Conservation (phyloP, 2,329 filamentous ascomycete species). For the Phaeosphaeria sp. region DNA sequence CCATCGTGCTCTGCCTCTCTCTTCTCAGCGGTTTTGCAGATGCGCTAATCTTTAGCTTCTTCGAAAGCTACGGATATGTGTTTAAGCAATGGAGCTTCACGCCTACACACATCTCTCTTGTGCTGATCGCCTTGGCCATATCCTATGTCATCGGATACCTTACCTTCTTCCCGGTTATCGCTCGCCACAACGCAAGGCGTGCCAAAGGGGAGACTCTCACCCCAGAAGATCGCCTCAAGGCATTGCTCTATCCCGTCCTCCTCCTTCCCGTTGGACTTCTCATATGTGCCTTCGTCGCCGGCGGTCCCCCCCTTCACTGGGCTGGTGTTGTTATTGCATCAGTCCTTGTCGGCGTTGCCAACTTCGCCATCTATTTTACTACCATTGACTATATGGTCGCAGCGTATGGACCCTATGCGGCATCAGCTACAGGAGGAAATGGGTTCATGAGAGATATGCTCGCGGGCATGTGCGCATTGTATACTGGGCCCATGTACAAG, state of each 20-base stretch:
- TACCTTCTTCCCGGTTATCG: slow-evolving; percentile 61
- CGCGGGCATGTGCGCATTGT: slow-evolving; percentile 72
- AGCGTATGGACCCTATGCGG: slow-evolving; percentile 71
- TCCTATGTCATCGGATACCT: slow-evolving; percentile 70
- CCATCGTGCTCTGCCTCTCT: slow-evolving; percentile 73
- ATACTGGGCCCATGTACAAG: slow-evolving; percentile 47
- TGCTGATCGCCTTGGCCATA: slow-evolving; percentile 65
- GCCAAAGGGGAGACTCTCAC: slow-evolving; percentile 56
- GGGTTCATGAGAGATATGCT: slow-evolving; percentile 77
- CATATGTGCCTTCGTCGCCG: slow-evolving; percentile 66
- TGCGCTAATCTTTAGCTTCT: slow-evolving; percentile 79
- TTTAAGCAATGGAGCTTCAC: slow-evolving; percentile 71
- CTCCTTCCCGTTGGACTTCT: slow-evolving; percentile 71
- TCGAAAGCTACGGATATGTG: slow-evolving; percentile 72
- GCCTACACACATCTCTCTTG: slow-evolving; percentile 62
- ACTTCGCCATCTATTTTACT: slow-evolving; percentile 74
- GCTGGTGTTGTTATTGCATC: slow-evolving; percentile 62
- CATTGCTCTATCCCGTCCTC: slow-evolving; percentile 67
- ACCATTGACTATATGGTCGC: slow-evolving; percentile 82
- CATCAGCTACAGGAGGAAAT: slow-evolving; percentile 78
- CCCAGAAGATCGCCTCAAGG: slow-evolving; percentile 71
- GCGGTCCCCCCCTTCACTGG: slow-evolving; percentile 65
- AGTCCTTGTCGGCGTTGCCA: slow-evolving; percentile 72
- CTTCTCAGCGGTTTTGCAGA: slow-evolving; percentile 76
- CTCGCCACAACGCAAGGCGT: slow-evolving; percentile 54